A percentile compares a stretch with the other conserved stretches of the same genome.
These are phyloP conservation scores for Helianthus tuberosus DNA, from an alignment of 129 eudicot genomes.

Conservation along the genomic window DNA sequence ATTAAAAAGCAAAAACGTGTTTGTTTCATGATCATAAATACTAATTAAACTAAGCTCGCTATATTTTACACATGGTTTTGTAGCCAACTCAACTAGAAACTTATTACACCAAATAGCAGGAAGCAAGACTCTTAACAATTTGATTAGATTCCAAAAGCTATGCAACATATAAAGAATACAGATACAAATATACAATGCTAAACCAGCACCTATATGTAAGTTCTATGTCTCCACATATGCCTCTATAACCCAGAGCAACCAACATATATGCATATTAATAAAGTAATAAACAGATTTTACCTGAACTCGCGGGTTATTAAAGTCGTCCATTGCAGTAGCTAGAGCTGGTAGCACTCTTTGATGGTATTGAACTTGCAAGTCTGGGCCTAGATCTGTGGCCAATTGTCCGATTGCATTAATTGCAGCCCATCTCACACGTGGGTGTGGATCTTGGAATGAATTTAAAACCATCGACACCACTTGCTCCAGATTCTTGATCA, in stretches of 20 bases:
- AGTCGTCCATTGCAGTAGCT: constrained; percentile 95
- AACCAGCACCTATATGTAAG: constrained; percentile 1
- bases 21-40: neutral
- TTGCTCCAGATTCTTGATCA: constrained; percentile 93
- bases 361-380: constrained; percentile 93
- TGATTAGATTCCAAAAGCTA: neutral
- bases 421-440: constrained; percentile 99
- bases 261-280: neutral
- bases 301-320: constrained; percentile 93
- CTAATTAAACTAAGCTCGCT: neutral
- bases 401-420: constrained; percentile 99
- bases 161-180: neutral
- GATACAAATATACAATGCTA: neutral
- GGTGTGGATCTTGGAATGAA: constrained; percentile 93
- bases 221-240: neutral
- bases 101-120: neutral
- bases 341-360: constrained; percentile 82
- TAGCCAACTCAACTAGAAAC: neutral
- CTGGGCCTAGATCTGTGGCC: constrained; percentile 98
- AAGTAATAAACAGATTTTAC: constrained; percentile 36
- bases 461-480: constrained; percentile 87
- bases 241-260: constrained; percentile 11
- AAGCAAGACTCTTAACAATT: neutral
- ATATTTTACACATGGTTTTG: neutral
- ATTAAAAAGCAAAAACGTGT: neutral